Percentiles rank a stretch among this genome's conserved stretches.
phyloP scores from a whole-genome alignment of 2,329 filamentous ascomycete species.

The Xylaria sp. region DNA sequence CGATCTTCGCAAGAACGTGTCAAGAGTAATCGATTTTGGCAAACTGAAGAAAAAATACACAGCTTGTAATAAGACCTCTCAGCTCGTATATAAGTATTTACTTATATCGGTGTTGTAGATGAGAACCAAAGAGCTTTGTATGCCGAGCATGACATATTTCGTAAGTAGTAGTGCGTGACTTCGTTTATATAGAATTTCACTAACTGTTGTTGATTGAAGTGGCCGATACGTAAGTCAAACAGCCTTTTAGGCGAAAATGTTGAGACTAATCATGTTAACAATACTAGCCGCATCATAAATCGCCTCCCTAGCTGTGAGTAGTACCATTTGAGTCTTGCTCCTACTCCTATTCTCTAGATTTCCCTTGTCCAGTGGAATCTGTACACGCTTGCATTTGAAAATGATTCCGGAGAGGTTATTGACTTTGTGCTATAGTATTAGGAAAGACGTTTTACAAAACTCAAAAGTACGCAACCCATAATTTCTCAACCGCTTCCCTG shows the following conservation, averaged over 20 bases:
- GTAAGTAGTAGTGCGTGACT: conserved; percentile 20
- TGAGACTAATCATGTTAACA: conserved; percentile 15
- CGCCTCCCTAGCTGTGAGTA: conserved; percentile 68
- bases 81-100: neutral
- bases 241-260: neutral
- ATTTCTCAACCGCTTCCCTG: neutral
- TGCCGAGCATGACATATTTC: conserved; percentile 89
- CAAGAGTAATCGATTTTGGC: conserved; percentile 79
- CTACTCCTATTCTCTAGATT: neutral
- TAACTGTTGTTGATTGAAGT: conserved; percentile 51
- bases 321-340: neutral
- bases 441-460: conserved; percentile 93
- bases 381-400: neutral
- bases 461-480: conserved; percentile 31
- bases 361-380: neutral
- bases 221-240: conserved; percentile 73
- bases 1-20: conserved; percentile 73
- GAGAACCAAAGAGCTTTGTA: conserved; percentile 86
- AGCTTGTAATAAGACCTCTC: conserved; percentile 60
- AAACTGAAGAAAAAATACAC: conserved; percentile 87
- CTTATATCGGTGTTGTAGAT: conserved; percentile 49
- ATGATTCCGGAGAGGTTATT: neutral
- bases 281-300: conserved; percentile 70
- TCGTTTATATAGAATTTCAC: neutral
- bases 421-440: conserved; percentile 58